Percentiles rank a stretch among this genome's conserved stretches.
Evolutionary conservation across 1,284 basidiomycete species (phyloP).

Genomic region (Erythrobasidium hasegawianum): DNA sequence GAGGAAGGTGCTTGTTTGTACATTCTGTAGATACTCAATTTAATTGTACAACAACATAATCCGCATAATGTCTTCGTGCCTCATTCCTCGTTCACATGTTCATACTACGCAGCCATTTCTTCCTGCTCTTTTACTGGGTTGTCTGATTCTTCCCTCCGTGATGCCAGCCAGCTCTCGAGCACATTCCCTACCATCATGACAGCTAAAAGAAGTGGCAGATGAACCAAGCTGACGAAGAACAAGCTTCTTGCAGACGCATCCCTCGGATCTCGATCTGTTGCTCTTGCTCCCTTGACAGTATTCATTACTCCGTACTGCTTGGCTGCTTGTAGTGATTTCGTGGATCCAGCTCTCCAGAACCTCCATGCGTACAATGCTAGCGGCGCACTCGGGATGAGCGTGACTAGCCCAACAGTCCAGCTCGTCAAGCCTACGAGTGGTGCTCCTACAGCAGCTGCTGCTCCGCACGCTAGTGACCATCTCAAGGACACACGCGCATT

Average conservation of each 20-base stretch:
- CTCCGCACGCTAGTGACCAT: constrained; percentile 73
- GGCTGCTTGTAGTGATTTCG: constrained; percentile 5
- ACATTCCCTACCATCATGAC: constrained; percentile 89
- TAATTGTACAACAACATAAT: too few relatives aligned
- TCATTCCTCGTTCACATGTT: too few relatives aligned
- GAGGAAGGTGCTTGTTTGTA: constrained; percentile 62
- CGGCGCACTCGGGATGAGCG: constrained; percentile 69
- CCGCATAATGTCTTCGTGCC: too few relatives aligned
- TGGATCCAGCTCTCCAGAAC: constrained; percentile 63
- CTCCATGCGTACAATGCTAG: constrained; percentile 66
- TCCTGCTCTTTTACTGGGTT: too few relatives aligned
- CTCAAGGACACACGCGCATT: constrained; percentile 83
- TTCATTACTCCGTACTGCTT: constrained; percentile 48
- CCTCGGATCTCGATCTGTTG: constrained; percentile 40
- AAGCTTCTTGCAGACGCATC: constrained; percentile 75
- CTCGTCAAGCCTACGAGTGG: constrained; percentile 84
- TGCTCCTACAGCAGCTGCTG: constrained; percentile 72
- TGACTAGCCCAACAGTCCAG: constrained; percentile 77
- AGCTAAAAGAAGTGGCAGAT: constrained; percentile 81
- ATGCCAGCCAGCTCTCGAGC: constrained; percentile 53
- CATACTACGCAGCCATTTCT: too few relatives aligned
- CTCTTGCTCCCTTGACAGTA: constrained; percentile 31
- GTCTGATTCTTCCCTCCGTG: too few relatives aligned
- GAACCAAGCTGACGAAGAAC: constrained; percentile 84
- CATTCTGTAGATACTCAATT: too few relatives aligned